Evolutionary conservation across 192 early-diverging fungal species (phyloP).

Genomic region (Linnemannia elongata): DNA sequence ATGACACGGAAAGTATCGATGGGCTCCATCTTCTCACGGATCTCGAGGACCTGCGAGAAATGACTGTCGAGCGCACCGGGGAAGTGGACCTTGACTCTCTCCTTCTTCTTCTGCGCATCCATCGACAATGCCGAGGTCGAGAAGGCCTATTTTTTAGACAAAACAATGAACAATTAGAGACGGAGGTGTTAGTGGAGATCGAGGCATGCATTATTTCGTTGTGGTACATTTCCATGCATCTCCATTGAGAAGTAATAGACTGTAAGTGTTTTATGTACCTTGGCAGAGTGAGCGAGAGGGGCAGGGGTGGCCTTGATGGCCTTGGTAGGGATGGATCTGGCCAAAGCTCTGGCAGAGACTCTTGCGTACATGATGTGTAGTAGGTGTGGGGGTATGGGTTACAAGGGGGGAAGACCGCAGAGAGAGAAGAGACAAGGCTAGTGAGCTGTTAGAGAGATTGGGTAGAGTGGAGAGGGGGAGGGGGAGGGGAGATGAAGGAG

Average conservation of each 20-base stretch:
- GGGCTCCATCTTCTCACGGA: conserved; percentile 74
- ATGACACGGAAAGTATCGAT: conserved; percentile 96
- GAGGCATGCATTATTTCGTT: neutral
- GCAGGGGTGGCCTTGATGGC: conserved; percentile 22
- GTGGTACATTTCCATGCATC: neutral
- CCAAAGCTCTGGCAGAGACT: conserved; percentile 38
- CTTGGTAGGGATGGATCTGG: conserved; percentile 36
- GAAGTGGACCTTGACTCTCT: conserved; percentile 71
- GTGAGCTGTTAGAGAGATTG: neutral
- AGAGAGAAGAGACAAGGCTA: neutral
- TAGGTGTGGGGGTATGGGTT: neutral
- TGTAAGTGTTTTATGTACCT: conserved; percentile 10
- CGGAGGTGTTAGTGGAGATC: neutral
- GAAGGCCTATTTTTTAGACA: conserved; percentile 21
- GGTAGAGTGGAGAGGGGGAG: neutral
- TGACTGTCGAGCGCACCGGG: conserved; percentile 75
- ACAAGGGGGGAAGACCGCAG: neutral
- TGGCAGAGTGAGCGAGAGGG: conserved; percentile 39
- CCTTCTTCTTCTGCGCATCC: conserved; percentile 51
- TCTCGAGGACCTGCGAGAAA: conserved; percentile 72
- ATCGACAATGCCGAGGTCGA: conserved; percentile 34
- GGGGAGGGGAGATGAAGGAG: neutral
- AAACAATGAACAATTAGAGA: neutral
- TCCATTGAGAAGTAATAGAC: neutral
- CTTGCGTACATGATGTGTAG: conserved; percentile 45